Conservation (phyloP, 2,329 filamentous ascomycete genomes). For the Ophiostoma perfectum region DNA sequence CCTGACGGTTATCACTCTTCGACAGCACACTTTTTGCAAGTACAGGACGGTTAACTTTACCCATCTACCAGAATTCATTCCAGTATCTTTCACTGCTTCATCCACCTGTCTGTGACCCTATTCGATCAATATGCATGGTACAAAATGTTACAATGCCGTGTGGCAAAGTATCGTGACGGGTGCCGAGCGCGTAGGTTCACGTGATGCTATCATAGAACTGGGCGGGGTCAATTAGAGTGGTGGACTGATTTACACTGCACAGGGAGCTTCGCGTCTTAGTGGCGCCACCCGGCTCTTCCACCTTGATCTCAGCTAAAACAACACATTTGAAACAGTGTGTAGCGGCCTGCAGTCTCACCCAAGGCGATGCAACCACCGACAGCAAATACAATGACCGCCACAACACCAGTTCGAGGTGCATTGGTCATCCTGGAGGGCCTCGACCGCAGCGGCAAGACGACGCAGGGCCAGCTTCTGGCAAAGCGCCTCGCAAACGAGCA, state of each 20-base stretch:
- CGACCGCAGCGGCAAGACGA: slow-evolving; percentile 87
- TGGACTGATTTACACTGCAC: neutral
- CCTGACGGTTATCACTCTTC: neutral
- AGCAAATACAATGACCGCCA: slow-evolving; percentile 4
- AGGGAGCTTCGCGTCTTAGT: slow-evolving; percentile 3
- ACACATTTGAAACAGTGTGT: too few relatives aligned
- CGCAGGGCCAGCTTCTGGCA: slow-evolving; percentile 70
- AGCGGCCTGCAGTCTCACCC: too few relatives aligned
- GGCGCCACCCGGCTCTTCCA: neutral
- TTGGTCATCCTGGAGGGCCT: slow-evolving; percentile 84
- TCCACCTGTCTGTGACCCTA: neutral
- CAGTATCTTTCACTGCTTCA: too few relatives aligned
- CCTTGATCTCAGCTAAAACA: too few relatives aligned
- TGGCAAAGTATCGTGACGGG: neutral
- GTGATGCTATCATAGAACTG: neutral
- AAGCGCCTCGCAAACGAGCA: slow-evolving; percentile 42
- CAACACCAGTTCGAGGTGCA: slow-evolving; percentile 50
- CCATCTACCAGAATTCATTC: too few relatives aligned
- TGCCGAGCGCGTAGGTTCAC: neutral
- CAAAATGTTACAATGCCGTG: neutral
- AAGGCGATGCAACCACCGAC: too few relatives aligned
- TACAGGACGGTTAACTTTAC: neutral
- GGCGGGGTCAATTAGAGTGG: neutral
- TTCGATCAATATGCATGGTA: neutral
- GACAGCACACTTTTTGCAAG: neutral